Conservation (phyloP, 306 rosid species). For the Sicyos edulis region DNA sequence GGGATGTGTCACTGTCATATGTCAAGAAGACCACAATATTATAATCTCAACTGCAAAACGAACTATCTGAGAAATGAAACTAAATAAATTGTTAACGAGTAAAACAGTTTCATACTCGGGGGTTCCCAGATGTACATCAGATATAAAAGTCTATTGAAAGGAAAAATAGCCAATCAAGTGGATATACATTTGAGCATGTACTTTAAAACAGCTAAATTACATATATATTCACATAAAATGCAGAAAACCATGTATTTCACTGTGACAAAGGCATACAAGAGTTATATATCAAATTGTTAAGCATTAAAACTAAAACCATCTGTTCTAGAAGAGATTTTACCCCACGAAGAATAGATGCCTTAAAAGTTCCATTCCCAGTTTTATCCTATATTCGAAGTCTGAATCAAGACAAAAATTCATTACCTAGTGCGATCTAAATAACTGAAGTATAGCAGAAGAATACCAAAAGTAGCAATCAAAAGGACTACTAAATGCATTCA, state of each 20-base stretch:
- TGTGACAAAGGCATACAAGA: background rate
- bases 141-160: background rate
- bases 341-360: background rate
- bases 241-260: background rate
- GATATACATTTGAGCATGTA: background rate
- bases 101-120: background rate
- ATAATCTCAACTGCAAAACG: background rate
- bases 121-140: background rate
- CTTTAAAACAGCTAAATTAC: background rate
- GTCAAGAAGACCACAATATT: slow-evolving; percentile 18
- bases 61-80: background rate
- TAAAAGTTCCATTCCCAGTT: background rate
- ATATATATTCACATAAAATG: background rate
- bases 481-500: background rate
- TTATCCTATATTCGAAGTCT: background rate
- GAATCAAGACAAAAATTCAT: background rate
- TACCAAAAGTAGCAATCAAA: background rate
- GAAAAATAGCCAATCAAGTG: background rate
- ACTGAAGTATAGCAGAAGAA: background rate
- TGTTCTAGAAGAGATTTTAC: background rate
- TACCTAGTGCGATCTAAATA: too few species aligned
- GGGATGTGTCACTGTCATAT: slow-evolving; percentile 51
- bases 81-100: background rate
- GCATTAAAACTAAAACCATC: background rate
- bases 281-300: background rate